Base-by-base conservation (phyloP, 495 filamentous ascomycete genomes). In the Podospora australis region DNA sequence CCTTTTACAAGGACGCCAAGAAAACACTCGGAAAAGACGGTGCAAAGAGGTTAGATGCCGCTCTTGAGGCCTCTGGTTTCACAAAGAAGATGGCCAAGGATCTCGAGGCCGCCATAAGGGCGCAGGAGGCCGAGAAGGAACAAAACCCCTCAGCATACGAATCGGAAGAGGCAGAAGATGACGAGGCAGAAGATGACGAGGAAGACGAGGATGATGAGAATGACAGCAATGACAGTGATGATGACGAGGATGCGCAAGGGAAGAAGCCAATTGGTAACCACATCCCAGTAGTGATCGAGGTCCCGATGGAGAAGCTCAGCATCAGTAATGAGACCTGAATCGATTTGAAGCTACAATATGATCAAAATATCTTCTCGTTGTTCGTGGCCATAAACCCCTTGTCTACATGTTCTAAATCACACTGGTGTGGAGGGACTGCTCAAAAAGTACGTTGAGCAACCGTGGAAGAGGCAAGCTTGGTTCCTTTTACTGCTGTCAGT, bases 61-160 rank as follows among this genome's bases (percentile, higher is more conserved):
- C 87, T 26, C 89, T 94, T 4, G 87, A 94, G 61, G 94, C 94
- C 0, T 91, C 88, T 0, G 94, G 94, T 0, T 96, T 96, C 65
- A 94, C 88, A 13, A 90, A 81, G 69, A 97, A 96, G 75, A 92
- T 92, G 79, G 85, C 86, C 13, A 92, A 88, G 58, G 92, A 97
- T 50, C 69, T 97, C 19, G 91, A 95, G 57, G 78, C 78, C 5
- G 95, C 94, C 60, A 94, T 96, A 75, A 80, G 81, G 53, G 83
- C 70, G 30, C 77, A 81, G 8, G 65, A 73, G 3, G 68, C 57
- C 1, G 64, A 63, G 3, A 58, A 56, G 22, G 11, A 50, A 16
- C 43, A 50, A 7, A 50, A 62, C 1, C 52, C 44, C 16, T 50
- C 49, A 17, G 58, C 61, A n/a, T 45, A 53, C 9, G 47, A 47